phyloP scores from a whole-genome alignment of 352 stramenopile genomes.

The Globisporangium alternatum region DNA sequence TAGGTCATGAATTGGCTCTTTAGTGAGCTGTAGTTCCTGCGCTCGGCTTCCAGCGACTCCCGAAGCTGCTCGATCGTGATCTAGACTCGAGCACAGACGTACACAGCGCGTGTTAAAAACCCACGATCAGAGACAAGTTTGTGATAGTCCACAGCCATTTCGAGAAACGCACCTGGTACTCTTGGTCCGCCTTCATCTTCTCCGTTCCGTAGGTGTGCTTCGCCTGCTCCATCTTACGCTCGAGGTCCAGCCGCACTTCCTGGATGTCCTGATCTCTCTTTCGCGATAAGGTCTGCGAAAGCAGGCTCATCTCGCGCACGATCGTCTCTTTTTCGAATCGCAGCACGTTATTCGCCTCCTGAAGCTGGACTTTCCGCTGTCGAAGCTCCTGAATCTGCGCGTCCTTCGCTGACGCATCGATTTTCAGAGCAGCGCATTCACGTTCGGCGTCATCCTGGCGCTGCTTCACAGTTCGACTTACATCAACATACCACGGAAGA shows the following conservation, averaged over 20 bases:
- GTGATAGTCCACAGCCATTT: background rate
- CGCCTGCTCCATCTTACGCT: constrained; percentile 52
- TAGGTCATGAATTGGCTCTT: constrained; percentile 42
- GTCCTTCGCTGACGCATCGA: constrained; percentile 25
- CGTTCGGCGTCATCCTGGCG: constrained; percentile 30
- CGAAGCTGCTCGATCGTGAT: constrained; percentile 35
- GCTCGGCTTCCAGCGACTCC: constrained; percentile 35
- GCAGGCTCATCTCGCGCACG: constrained; percentile 53
- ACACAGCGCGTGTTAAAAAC: background rate
- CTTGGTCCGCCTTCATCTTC: constrained; percentile 49
- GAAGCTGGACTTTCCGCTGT: constrained; percentile 31
- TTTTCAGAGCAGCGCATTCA: constrained; percentile 18
- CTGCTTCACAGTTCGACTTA: constrained; percentile 30
- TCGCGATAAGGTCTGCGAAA: constrained; percentile 47
- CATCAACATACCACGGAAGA: constrained; percentile 60
- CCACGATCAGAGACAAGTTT: background rate
- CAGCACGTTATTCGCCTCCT: constrained; percentile 53
- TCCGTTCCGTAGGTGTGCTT: constrained; percentile 47
- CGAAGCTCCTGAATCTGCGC: constrained; percentile 27
- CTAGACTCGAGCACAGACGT: constrained; percentile 15
- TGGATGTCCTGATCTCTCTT: constrained; percentile 53
- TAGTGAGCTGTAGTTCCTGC: constrained; percentile 25
- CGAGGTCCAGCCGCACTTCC: constrained; percentile 43
- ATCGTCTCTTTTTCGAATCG: constrained; percentile 71
- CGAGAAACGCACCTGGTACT: constrained; percentile 38